A percentile compares a stretch with the other conserved stretches of the same genome.
These are phyloP conservation scores for Didymellaceae sp. DNA, from an alignment of 2,329 filamentous ascomycete genomes.

Conservation along the genomic window DNA sequence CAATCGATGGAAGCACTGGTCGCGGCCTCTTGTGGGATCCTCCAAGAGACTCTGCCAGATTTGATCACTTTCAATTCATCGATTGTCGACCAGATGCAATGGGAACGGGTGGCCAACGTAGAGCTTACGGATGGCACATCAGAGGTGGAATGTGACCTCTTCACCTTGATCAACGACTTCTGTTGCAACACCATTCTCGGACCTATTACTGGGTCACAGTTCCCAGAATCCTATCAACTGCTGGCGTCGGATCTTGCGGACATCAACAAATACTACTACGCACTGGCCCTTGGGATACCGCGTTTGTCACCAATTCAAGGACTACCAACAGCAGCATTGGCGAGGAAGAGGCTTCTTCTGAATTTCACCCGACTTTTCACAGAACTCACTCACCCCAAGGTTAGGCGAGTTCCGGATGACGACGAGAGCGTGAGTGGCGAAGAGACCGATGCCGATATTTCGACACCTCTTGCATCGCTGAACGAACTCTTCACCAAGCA, in stretches of 20 bases:
- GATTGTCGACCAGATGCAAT: conserved; percentile 66
- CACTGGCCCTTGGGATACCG: conserved; percentile 62
- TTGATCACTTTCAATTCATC: conserved; percentile 66
- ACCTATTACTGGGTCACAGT: conserved; percentile 58
- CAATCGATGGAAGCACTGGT: conserved; percentile 51
- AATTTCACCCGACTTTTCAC: conserved; percentile 37
- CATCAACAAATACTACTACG: conserved; percentile 61
- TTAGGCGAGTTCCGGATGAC: conserved; percentile 36
- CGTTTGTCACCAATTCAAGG: conserved; percentile 62
- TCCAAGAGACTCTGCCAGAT: conserved; percentile 57
- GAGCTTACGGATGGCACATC: conserved; percentile 50
- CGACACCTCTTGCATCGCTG: conserved; percentile 40
- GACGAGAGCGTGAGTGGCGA: conserved; percentile 45
- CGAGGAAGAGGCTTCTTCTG: conserved; percentile 39
- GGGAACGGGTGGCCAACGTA: conserved; percentile 63
- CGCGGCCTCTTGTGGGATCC: conserved; percentile 40
- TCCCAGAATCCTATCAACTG: conserved; percentile 55
- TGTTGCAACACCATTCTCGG: conserved; percentile 59
- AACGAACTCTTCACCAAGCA: conserved; percentile 41
- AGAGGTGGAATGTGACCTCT: conserved; percentile 56
- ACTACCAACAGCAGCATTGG: conserved; percentile 43
- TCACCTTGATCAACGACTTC: conserved; percentile 62
- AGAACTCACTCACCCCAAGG: conserved; percentile 37
- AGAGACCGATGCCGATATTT: conserved; percentile 43
- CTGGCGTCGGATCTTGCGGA: conserved; percentile 61